Evolutionary conservation across 108 stramenopile genomes (phyloP).

Genomic region (Hondaea fermentalgiana): DNA sequence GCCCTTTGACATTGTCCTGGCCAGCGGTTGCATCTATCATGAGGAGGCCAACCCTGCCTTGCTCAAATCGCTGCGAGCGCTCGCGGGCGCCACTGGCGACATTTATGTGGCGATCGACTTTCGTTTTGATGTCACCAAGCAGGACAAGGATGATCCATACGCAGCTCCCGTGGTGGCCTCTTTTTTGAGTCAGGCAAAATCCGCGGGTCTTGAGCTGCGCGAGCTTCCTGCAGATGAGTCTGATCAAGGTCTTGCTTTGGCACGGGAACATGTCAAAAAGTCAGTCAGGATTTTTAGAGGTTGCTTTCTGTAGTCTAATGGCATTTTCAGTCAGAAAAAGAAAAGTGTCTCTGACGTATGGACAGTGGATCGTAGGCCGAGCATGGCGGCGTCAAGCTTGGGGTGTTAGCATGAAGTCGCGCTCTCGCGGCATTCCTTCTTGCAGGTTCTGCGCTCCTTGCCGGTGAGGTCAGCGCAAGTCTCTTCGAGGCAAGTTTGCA

Average conservation of each 20-base stretch:
- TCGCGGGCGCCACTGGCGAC: not conserved
- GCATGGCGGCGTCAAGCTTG: not conserved
- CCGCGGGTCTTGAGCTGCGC: not conserved
- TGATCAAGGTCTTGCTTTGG: not conserved
- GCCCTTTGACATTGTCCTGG: not conserved
- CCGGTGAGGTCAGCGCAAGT: not conserved
- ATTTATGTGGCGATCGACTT: slow-evolving; percentile 1
- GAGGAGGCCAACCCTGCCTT: not conserved
- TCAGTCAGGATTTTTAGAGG: not conserved
- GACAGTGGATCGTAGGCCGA: not conserved
- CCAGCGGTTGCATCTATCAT: not conserved
- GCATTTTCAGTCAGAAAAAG: too few species aligned
- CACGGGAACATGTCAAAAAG: not conserved
- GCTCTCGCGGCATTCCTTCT: not conserved
- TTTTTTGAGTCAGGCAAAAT: not conserved
- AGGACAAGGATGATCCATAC: not conserved
- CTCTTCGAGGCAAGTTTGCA: not conserved
- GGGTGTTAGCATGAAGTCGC: not conserved
- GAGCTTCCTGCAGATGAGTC: not conserved
- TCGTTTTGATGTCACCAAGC: not conserved
- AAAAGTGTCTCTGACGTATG: not conserved
- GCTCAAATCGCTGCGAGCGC: not conserved
- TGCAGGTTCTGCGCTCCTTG: not conserved
- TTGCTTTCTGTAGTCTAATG: not conserved
- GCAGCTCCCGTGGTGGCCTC: not conserved